Evolutionary conservation across 495 filamentous ascomycete genomes (phyloP).

Genomic region (Cryomyces minteri): DNA sequence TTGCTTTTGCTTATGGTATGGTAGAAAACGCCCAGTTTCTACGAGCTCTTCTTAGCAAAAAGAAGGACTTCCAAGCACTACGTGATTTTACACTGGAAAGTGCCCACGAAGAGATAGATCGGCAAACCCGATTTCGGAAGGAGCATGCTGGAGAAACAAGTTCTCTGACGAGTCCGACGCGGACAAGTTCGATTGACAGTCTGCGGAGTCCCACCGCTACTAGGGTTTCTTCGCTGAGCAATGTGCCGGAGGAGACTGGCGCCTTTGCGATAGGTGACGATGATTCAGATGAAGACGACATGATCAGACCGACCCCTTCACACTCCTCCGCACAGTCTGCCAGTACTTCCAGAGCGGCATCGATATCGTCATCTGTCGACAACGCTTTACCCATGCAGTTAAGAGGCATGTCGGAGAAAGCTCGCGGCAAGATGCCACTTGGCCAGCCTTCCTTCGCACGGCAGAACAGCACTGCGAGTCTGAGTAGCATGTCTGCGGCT

Average conservation of each 20-base stretch:
- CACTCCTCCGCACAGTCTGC: constrained; percentile 48
- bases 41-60: constrained; percentile 60
- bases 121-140: constrained; percentile 55
- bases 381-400: constrained; percentile 74
- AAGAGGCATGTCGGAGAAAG: constrained; percentile 97
- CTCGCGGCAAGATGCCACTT: constrained; percentile 90
- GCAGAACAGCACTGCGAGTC: constrained; percentile 78
- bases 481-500: constrained; percentile 44
- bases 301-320: constrained; percentile 42
- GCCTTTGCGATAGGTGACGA: constrained; percentile 86
- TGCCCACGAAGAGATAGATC: constrained; percentile 82
- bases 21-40: constrained; percentile 59
- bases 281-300: constrained; percentile 58
- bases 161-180: constrained; percentile 24
- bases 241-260: constrained; percentile 64
- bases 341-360: constrained; percentile 51
- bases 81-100: constrained; percentile 89
- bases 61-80: constrained; percentile 72
- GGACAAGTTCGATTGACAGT: constrained; percentile 51
- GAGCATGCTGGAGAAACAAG: constrained; percentile 27
- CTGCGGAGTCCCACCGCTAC: constrained; percentile 43
- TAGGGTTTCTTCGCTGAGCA: constrained; percentile 41
- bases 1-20: not conserved
- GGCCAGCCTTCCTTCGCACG: constrained; percentile 67
- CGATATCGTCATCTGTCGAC: constrained; percentile 52